A percentile compares a stretch with the other conserved stretches of the same genome.
Evolutionary conservation across 257 asterid species (phyloP).

Genomic region (Petunia axillaris): DNA sequence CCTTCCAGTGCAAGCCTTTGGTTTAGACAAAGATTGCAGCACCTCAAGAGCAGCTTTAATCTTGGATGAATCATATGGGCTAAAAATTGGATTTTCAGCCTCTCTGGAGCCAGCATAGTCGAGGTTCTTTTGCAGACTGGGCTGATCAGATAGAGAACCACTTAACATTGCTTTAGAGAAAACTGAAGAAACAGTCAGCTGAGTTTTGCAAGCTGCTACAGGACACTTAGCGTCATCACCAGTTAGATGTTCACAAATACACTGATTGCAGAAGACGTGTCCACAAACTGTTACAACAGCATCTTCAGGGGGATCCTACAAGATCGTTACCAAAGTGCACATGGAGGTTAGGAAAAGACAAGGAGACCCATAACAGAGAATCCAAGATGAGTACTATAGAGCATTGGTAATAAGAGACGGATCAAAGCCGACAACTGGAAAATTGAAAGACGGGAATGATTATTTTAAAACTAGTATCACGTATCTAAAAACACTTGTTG

Average conservation of each 20-base stretch:
- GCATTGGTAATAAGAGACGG: neutral
- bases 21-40: slow-evolving; percentile 61
- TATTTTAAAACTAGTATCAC: slow-evolving; percentile 11
- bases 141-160: slow-evolving; percentile 57
- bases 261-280: slow-evolving; percentile 93
- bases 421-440: slow-evolving; percentile 19
- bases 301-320: slow-evolving; percentile 98
- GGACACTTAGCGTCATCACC: slow-evolving; percentile 90
- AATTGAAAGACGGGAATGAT: slow-evolving; percentile 14
- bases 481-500: neutral
- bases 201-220: slow-evolving; percentile 69
- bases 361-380: slow-evolving; percentile 20
- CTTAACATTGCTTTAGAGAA: slow-evolving; percentile 67
- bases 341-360: slow-evolving; percentile 14
- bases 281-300: slow-evolving; percentile 90
- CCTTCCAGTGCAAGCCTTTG: slow-evolving; percentile 34
- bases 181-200: slow-evolving; percentile 53
- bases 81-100: slow-evolving; percentile 41
- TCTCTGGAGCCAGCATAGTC: slow-evolving; percentile 40
- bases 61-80: slow-evolving; percentile 78
- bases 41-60: slow-evolving; percentile 83
- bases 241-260: slow-evolving; percentile 81
- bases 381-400: slow-evolving; percentile 4
- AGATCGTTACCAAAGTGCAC: slow-evolving; percentile 23
- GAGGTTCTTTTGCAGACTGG: slow-evolving; percentile 35